Conservation (phyloP, 805 yeast genomes). For the Starmerella vitae region DNA sequence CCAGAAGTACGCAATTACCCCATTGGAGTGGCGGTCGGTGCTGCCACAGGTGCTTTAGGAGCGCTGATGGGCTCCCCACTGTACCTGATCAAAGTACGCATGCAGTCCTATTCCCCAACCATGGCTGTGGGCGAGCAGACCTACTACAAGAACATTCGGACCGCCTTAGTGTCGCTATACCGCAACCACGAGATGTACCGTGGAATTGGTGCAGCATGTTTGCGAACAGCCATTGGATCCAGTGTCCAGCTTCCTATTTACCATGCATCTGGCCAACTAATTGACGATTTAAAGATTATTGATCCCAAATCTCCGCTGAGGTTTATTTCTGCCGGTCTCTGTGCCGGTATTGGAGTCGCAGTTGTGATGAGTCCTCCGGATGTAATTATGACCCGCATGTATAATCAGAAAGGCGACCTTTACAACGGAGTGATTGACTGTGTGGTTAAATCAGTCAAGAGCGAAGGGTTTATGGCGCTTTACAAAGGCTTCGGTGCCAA, state of each 20-base stretch:
- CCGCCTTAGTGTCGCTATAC: slow-evolving; percentile 55
- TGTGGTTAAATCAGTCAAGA: slow-evolving; percentile 59
- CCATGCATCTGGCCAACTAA: slow-evolving; percentile 54
- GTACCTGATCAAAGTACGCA: slow-evolving; percentile 83
- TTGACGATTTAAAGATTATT: slow-evolving; percentile 37
- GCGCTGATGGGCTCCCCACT: slow-evolving; percentile 85
- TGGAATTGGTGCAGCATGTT: slow-evolving; percentile 88
- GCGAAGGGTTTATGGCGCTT: slow-evolving; percentile 77
- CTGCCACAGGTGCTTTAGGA: slow-evolving; percentile 74
- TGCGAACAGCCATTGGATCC: slow-evolving; percentile 93
- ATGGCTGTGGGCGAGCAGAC: slow-evolving; percentile 84
- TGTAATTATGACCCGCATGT: slow-evolving; percentile 84
- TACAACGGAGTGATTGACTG: slow-evolving; percentile 86
- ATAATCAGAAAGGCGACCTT: slow-evolving; percentile 80
- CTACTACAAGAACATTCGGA: slow-evolving; percentile 53
- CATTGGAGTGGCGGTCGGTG: slow-evolving; percentile 69
- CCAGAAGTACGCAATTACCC: slow-evolving; percentile 38
- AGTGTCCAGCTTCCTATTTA: slow-evolving; percentile 89
- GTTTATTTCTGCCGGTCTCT: slow-evolving; percentile 24
- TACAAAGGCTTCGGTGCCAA: slow-evolving; percentile 96
- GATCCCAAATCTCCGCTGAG: slow-evolving; percentile 33
- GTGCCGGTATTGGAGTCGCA: slow-evolving; percentile 85
- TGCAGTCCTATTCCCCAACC: slow-evolving; percentile 75
- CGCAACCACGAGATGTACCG: slow-evolving; percentile 65
- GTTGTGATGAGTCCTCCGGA: slow-evolving; percentile 97